phyloP scores from a whole-genome alignment of 768 basidiomycete genomes.

The Russula dissimulans region DNA sequence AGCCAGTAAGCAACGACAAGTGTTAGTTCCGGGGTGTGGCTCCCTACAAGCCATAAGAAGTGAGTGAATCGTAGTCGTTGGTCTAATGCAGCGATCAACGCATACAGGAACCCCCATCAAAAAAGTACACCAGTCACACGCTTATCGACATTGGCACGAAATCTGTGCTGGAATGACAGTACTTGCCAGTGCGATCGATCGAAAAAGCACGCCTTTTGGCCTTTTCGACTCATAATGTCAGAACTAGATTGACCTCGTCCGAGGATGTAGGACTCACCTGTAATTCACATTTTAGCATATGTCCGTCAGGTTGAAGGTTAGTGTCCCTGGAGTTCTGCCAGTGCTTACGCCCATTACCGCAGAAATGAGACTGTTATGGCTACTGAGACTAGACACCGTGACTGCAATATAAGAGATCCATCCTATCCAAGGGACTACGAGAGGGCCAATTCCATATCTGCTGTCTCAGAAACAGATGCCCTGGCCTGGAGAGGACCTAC shows the following conservation, averaged over 20 bases:
- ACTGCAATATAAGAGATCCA: too few species aligned
- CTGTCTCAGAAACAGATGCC: too few species aligned
- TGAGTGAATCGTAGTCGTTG: neutral
- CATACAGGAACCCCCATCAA: neutral
- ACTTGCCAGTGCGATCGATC: neutral
- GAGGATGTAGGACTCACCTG: slow-evolving; percentile 2
- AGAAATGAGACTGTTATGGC: too few species aligned
- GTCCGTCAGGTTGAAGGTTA: neutral
- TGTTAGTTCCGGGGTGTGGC: neutral
- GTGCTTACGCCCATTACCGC: too few species aligned
- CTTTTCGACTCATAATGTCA: neutral
- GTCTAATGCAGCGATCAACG: neutral
- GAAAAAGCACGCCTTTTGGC: slow-evolving; percentile 2
- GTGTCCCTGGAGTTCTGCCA: too few species aligned
- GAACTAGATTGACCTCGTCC: neutral
- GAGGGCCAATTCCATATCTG: too few species aligned
- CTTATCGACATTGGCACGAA: neutral
- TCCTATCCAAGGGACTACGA: too few species aligned
- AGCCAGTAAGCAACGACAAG: neutral
- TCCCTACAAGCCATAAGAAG: neutral
- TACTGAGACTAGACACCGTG: too few species aligned
- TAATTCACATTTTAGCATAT: slow-evolving; percentile 5
- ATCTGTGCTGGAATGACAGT: neutral
- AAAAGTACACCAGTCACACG: neutral
- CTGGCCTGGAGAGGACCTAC: too few species aligned